A percentile compares a stretch with the other conserved stretches of the same genome.
phyloP scores from a whole-genome alignment of 345 rosid genomes.

The Lepidium aucheri region DNA sequence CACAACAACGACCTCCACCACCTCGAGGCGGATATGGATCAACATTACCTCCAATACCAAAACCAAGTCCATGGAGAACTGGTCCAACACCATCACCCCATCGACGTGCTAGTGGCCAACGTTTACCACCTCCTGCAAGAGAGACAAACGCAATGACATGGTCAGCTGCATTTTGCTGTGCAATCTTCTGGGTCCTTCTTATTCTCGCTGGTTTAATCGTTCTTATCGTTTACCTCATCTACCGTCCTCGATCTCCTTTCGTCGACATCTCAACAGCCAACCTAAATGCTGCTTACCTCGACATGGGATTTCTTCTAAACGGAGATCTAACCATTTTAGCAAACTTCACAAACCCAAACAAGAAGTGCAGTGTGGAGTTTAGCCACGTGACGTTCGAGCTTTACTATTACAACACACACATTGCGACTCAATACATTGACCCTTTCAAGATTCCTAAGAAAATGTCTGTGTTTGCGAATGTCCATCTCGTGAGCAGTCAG shows the following conservation, averaged over 20 bases:
- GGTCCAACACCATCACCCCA: constrained; percentile 28
- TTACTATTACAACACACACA: constrained; percentile 49
- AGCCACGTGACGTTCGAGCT: constrained; percentile 42
- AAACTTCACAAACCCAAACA: constrained; percentile 81
- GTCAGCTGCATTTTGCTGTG: constrained; percentile 59
- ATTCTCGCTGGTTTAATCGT: constrained; percentile 63
- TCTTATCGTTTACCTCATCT: constrained; percentile 67
- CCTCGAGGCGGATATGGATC: constrained; percentile 13
- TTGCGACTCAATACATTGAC: constrained; percentile 56
- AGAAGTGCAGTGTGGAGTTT: constrained; percentile 61
- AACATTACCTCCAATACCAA: constrained; percentile 24
- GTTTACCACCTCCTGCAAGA: constrained; percentile 13
- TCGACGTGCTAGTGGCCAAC: not conserved
- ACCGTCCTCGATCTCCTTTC: constrained; percentile 69
- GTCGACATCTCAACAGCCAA: constrained; percentile 56
- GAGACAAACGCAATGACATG: constrained; percentile 44
- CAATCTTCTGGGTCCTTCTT: constrained; percentile 54
- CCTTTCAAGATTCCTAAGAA: constrained; percentile 50
- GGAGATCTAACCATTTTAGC: constrained; percentile 65
- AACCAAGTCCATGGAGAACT: constrained; percentile 23
- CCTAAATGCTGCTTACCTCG: constrained; percentile 81
- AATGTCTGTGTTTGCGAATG: constrained; percentile 30
- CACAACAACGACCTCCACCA: not conserved
- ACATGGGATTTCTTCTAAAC: constrained; percentile 60
- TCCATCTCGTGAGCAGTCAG: constrained; percentile 70